A percentile compares a stretch with the other conserved stretches of the same genome.
Evolutionary conservation across 73 alveolate genomes (phyloP).

Genomic region (Tetrahymena borealis): DNA sequence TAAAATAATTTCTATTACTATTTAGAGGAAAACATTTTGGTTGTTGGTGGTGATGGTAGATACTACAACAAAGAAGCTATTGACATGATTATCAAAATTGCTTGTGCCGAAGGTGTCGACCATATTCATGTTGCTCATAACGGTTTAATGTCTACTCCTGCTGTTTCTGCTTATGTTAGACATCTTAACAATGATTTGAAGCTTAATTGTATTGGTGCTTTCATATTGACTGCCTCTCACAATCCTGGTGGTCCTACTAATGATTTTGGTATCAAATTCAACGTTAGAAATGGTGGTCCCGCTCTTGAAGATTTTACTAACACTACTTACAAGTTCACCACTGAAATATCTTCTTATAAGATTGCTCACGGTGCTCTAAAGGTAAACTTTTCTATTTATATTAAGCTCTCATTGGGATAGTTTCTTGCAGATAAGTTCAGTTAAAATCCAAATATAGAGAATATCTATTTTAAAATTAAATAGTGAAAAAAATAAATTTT

Average conservation of each 20-base stretch:
- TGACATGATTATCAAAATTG: conserved; percentile 70
- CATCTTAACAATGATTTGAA: conserved; percentile 75
- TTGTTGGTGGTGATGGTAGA: conserved; percentile 99
- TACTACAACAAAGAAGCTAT: conserved; percentile 86
- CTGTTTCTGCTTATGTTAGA: conserved; percentile 86
- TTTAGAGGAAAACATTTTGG: conserved; percentile 60
- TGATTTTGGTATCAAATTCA: conserved; percentile 97
- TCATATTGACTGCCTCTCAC: conserved; percentile 98
- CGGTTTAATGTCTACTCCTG: conserved; percentile 96
- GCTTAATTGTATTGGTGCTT: conserved; percentile 86
- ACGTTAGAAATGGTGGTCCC: conserved; percentile 95
- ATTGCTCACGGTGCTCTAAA: conserved; percentile 44
- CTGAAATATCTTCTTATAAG: conserved; percentile 55
- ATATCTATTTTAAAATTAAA: too few relatives aligned
- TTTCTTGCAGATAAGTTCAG: too few relatives aligned
- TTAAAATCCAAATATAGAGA: too few relatives aligned
- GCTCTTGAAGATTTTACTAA: conserved; percentile 92
- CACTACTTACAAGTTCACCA: conserved; percentile 66
- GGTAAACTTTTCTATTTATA: background rate
- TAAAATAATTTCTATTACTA: too few relatives aligned
- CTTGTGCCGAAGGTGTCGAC: conserved; percentile 88
- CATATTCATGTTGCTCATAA: conserved; percentile 85
- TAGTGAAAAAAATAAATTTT: too few relatives aligned
- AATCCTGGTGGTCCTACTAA: conserved; percentile 97
- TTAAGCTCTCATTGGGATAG: too few relatives aligned